These are phyloP conservation scores for Microbotryum violaceum DNA, from an alignment of 1,284 basidiomycete genomes.

Conservation along the genomic window DNA sequence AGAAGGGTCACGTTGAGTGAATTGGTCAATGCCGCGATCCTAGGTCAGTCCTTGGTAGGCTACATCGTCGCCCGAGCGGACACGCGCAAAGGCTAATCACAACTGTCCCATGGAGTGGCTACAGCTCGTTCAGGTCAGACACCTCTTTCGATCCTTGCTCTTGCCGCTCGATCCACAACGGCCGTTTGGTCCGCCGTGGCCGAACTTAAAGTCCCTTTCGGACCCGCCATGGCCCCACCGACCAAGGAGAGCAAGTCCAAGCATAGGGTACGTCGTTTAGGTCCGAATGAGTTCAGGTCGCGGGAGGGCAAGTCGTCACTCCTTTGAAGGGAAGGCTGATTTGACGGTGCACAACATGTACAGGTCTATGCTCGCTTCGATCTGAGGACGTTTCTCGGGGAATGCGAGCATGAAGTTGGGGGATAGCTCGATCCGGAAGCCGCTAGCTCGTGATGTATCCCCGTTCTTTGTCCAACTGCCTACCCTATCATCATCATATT, in stretches of 20 bases:
- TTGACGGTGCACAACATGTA: not conserved
- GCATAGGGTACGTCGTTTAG: not conserved
- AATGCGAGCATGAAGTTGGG: not conserved
- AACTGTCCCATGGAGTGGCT: not conserved
- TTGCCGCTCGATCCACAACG: slow-evolving; percentile 28
- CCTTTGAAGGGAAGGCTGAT: not conserved
- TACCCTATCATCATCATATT: too few relatives aligned
- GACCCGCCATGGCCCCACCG: slow-evolving; percentile 16
- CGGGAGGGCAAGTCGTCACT: not conserved
- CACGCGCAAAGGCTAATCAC: not conserved
- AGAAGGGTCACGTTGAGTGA: slow-evolving; percentile 70
- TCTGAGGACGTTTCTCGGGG: slow-evolving; percentile 14
- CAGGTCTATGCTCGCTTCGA: slow-evolving; percentile 24
- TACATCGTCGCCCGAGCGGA: not conserved
- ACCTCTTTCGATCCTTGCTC: slow-evolving; percentile 26
- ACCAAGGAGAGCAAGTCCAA: slow-evolving; percentile 7
- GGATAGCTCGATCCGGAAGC: too few relatives aligned
- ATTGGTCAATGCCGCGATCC: slow-evolving; percentile 74
- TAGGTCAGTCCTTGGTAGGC: slow-evolving; percentile 50
- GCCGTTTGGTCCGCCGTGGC: slow-evolving; percentile 29
- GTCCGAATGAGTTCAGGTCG: not conserved
- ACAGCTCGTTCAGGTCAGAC: slow-evolving; percentile 27
- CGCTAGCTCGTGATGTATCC: too few relatives aligned
- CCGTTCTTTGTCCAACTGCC: too few relatives aligned
- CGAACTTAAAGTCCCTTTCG: slow-evolving; percentile 29